Evolutionary conservation across 2,329 filamentous ascomycete species (phyloP).

Genomic region (Helotiales sp.): DNA sequence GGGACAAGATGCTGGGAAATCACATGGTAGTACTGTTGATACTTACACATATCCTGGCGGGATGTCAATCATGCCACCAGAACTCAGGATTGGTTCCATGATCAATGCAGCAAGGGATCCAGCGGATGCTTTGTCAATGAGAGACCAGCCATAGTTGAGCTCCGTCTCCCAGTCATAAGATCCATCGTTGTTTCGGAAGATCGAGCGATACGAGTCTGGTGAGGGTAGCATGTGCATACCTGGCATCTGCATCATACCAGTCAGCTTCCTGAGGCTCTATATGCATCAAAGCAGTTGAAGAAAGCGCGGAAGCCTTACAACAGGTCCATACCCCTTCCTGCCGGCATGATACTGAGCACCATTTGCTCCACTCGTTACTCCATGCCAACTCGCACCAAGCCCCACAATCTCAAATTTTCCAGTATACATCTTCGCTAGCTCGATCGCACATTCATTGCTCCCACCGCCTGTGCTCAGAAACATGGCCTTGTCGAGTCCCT

Average conservation of each 20-base stretch:
- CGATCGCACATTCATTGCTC: constrained; percentile 61
- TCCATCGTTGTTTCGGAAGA: constrained; percentile 58
- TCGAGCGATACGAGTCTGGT: constrained; percentile 37
- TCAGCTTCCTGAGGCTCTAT: background rate
- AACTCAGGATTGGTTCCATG: constrained; percentile 10
- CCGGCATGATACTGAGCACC: constrained; percentile 55
- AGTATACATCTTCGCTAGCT: constrained; percentile 62
- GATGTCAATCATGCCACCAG: background rate
- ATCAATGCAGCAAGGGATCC: constrained; percentile 48
- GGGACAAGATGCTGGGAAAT: too few relatives aligned
- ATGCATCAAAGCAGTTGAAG: background rate
- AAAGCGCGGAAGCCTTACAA: too few relatives aligned
- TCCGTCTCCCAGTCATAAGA: constrained; percentile 67
- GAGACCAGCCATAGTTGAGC: constrained; percentile 59
- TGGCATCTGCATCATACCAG: constrained; percentile 41
- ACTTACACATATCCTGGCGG: background rate
- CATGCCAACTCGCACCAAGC: constrained; percentile 60
- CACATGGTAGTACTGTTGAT: too few relatives aligned
- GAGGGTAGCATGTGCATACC: constrained; percentile 36
- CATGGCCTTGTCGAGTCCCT: constrained; percentile 52
- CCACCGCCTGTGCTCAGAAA: constrained; percentile 59
- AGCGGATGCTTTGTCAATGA: constrained; percentile 59
- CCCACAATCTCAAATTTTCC: constrained; percentile 65
- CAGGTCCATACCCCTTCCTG: constrained; percentile 44
- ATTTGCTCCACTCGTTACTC: constrained; percentile 54